phyloP scores from a whole-genome alignment of 805 yeast genomes.

The Pichia membranifaciens region DNA sequence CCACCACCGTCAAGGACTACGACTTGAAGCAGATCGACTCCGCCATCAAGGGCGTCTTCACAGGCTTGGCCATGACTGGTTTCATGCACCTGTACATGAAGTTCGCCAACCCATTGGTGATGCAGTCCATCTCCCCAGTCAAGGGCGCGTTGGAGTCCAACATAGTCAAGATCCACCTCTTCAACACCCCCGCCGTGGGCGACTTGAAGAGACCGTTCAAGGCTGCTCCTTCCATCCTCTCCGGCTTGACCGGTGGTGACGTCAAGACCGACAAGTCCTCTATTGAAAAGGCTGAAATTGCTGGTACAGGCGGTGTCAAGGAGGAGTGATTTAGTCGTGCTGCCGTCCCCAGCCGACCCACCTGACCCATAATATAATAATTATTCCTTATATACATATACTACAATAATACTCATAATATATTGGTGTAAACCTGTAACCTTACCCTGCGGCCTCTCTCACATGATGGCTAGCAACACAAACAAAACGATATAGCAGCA shows the following conservation, averaged over 20 bases:
- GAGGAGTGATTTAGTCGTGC: conserved; percentile 49
- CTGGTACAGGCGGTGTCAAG: conserved; percentile 86
- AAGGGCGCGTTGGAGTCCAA: conserved; percentile 87
- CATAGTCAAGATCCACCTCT: conserved; percentile 85
- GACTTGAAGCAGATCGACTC: conserved; percentile 81
- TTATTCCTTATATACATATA: conserved; percentile 1
- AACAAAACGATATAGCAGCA: conserved; percentile 46
- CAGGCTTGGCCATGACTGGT: conserved; percentile 93
- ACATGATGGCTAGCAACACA: conserved; percentile 43
- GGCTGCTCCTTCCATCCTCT: conserved; percentile 68
- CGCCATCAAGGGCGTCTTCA: conserved; percentile 76
- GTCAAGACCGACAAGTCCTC: conserved; percentile 83
- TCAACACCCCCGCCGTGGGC: conserved; percentile 76
- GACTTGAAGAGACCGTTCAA: conserved; percentile 96
- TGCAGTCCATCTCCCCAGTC: conserved; percentile 88
- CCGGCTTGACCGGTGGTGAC: conserved; percentile 40
- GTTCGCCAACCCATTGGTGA: conserved; percentile 92
- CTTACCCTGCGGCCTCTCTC: too few relatives aligned
- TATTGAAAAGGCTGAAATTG: conserved; percentile 74
- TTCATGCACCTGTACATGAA: conserved; percentile 97
- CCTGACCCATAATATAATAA: not conserved
- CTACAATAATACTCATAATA: too few relatives aligned
- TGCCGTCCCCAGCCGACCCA: not conserved
- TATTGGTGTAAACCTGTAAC: too few relatives aligned
- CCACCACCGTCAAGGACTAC: conserved; percentile 92